Conservation (phyloP, 805 yeast genomes). For the Lipomyces yamadae region DNA sequence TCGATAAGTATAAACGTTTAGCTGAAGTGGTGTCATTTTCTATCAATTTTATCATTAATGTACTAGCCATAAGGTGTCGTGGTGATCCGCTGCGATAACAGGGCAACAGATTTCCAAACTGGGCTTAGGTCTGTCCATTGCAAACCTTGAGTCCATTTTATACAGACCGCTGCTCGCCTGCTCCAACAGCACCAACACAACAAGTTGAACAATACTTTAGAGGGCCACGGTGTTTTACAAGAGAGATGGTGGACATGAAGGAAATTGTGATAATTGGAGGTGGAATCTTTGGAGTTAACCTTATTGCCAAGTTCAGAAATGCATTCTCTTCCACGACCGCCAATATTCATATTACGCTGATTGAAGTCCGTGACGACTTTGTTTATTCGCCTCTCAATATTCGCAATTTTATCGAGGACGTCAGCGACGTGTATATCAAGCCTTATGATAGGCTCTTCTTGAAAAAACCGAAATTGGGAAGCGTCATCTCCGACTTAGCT, state of each 20-base stretch:
- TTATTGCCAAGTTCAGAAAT: slow-evolving; percentile 1
- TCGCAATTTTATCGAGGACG: slow-evolving; percentile 27
- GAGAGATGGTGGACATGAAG: not conserved
- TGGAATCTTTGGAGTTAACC: slow-evolving; percentile 25
- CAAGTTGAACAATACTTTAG: not conserved
- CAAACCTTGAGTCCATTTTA: no score
- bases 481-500: slow-evolving; percentile 16
- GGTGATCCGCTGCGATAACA: no score
- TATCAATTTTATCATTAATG: no score
- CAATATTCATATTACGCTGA: slow-evolving; percentile 20
- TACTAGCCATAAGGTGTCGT: no score
- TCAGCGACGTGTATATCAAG: slow-evolving; percentile 17
- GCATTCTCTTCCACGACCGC: not conserved
- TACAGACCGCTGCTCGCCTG: no score
- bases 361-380: slow-evolving; percentile 25
- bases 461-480: slow-evolving; percentile 22
- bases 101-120: no score
- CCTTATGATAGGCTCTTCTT: slow-evolving; percentile 28
- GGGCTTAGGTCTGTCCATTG: no score
- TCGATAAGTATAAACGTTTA: no score
- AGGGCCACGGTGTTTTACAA: not conserved
- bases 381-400: slow-evolving; percentile 23
- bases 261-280: slow-evolving; percentile 31
- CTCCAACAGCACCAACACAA: not conserved
- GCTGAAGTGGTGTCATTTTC: no score